Evolutionary conservation across 495 filamentous ascomycete genomes (phyloP).

Genomic region (Peziza echinospora): DNA sequence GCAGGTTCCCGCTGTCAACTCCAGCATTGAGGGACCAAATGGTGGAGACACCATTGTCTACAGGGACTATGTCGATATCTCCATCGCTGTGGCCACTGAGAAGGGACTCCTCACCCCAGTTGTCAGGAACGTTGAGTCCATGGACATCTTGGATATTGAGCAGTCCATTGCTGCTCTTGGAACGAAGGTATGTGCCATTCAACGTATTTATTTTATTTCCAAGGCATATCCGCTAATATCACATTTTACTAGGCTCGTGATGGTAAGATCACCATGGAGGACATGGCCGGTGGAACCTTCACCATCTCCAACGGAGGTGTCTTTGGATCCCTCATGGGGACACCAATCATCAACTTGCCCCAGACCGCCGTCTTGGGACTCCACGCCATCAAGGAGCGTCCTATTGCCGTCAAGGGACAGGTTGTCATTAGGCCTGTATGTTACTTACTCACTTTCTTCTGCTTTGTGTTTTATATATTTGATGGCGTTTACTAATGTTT

Average conservation of each 20-base stretch:
- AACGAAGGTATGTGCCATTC: conserved; percentile 38
- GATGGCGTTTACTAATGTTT: neutral
- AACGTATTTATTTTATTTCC: conserved; percentile 25
- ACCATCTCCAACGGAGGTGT: conserved; percentile 86
- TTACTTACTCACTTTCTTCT: no score
- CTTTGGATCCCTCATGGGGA: conserved; percentile 42
- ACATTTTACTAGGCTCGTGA: conserved; percentile 40
- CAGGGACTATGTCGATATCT: conserved; percentile 93
- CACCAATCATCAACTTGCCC: conserved; percentile 96
- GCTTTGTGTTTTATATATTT: no score
- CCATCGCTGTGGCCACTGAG: conserved; percentile 89
- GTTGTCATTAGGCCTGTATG: conserved; percentile 69
- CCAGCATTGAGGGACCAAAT: conserved; percentile 86
- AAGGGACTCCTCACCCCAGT: conserved; percentile 95
- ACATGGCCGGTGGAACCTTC: conserved; percentile 97
- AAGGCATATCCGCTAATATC: neutral
- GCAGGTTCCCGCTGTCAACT: conserved; percentile 88
- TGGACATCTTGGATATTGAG: conserved; percentile 81
- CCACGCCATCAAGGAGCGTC: conserved; percentile 93
- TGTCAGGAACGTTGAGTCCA: conserved; percentile 71
- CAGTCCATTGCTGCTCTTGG: conserved; percentile 80
- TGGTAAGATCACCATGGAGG: conserved; percentile 92
- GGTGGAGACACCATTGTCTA: conserved; percentile 96
- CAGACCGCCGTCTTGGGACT: conserved; percentile 90
- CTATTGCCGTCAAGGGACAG: conserved; percentile 76